These are phyloP conservation scores for Colletotrichum euphorbiae DNA, from an alignment of 2,329 filamentous ascomycete genomes.

Conservation along the genomic window DNA sequence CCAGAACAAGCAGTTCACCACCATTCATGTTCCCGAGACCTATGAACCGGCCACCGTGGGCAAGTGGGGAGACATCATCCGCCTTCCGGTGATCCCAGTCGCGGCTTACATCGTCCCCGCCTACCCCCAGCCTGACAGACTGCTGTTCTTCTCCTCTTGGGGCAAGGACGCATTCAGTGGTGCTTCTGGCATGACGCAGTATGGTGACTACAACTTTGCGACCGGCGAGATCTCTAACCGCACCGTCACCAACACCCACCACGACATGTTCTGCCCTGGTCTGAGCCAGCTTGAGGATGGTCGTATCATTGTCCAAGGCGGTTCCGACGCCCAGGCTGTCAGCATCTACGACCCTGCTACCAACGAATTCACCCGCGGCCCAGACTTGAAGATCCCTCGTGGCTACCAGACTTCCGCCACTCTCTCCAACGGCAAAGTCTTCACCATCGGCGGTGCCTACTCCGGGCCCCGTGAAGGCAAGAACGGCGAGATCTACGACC, in stretches of 20 bases:
- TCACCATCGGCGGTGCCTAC: slow-evolving; percentile 68
- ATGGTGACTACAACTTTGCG: slow-evolving; percentile 43
- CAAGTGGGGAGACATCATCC: slow-evolving; percentile 44
- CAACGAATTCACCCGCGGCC: slow-evolving; percentile 52
- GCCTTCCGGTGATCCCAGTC: slow-evolving; percentile 45
- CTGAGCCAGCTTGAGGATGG: slow-evolving; percentile 62
- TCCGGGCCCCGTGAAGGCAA: slow-evolving; percentile 62
- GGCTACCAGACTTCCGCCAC: slow-evolving; percentile 66
- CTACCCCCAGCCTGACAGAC: slow-evolving; percentile 42
- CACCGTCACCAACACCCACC: slow-evolving; percentile 54
- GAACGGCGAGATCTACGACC: slow-evolving; percentile 67
- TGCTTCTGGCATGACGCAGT: slow-evolving; percentile 41
- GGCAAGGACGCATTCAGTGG: slow-evolving; percentile 43
- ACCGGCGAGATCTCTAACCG: slow-evolving; percentile 46
- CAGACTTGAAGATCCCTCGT: slow-evolving; percentile 59
- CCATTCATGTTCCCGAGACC: slow-evolving; percentile 43
- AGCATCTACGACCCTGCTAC: slow-evolving; percentile 58
- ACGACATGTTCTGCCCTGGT: slow-evolving; percentile 70
- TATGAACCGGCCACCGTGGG: slow-evolving; percentile 41
- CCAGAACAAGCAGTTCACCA: slow-evolving; percentile 39
- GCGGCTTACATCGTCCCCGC: slow-evolving; percentile 46
- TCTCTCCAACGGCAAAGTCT: slow-evolving; percentile 64
- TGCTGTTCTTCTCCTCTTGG: slow-evolving; percentile 45
- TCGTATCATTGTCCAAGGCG: slow-evolving; percentile 65
- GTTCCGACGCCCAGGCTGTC: slow-evolving; percentile 59